Conservation (phyloP, 1,284 basidiomycete genomes). For the Cryptococcus hybrid region DNA sequence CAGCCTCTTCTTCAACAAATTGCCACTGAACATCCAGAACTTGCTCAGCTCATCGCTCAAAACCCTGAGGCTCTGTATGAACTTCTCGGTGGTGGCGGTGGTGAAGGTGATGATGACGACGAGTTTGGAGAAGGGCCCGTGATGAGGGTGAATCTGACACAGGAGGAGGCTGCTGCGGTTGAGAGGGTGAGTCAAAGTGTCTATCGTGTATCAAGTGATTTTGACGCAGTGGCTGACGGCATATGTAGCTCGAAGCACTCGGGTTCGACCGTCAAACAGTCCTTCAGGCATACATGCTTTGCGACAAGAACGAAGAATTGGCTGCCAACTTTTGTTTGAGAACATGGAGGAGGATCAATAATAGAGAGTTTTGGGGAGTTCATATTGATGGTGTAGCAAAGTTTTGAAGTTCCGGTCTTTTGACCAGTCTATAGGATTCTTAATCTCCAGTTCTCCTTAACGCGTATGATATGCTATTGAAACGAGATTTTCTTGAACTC, state of each 20-base stretch:
- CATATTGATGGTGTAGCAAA: neutral
- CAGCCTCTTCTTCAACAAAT: slow-evolving; percentile 84
- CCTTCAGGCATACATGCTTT: slow-evolving; percentile 82
- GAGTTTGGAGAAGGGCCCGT: slow-evolving; percentile 58
- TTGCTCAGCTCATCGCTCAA: slow-evolving; percentile 64
- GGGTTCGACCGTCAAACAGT: slow-evolving; percentile 78
- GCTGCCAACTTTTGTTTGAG: slow-evolving; percentile 92
- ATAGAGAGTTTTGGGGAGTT: neutral
- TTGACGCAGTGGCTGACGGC: neutral
- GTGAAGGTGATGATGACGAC: slow-evolving; percentile 54
- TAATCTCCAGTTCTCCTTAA: no score
- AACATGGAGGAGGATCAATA: slow-evolving; percentile 59
- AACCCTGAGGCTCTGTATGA: slow-evolving; percentile 71
- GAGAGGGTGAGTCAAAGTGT: slow-evolving; percentile 63
- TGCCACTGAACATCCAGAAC: slow-evolving; percentile 65
- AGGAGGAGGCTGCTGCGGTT: slow-evolving; percentile 82
- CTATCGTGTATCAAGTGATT: neutral
- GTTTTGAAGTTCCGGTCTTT: no score
- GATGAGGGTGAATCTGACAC: slow-evolving; percentile 65
- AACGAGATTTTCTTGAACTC: no score
- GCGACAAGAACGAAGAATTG: slow-evolving; percentile 92
- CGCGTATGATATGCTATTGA: no score
- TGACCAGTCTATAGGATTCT: no score
- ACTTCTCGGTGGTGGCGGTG: slow-evolving; percentile 54
- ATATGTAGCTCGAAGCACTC: slow-evolving; percentile 68